Evolutionary conservation across 2,329 filamentous ascomycete genomes (phyloP).

Genomic region (Xylariaceae sp.): DNA sequence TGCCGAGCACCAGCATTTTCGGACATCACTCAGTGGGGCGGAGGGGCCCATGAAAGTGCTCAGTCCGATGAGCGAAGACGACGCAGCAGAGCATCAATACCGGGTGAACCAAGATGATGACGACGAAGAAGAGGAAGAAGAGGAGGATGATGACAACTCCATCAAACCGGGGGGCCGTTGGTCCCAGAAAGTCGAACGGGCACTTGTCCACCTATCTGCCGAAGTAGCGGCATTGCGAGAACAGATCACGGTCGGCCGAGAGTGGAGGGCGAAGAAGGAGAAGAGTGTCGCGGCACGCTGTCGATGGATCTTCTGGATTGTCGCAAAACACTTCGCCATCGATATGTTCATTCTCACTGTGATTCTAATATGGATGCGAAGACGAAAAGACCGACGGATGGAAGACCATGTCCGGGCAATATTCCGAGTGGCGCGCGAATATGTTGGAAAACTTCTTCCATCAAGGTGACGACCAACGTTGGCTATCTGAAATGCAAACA

Average conservation of each 20-base stretch:
- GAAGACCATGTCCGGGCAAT: slow-evolving; percentile 68
- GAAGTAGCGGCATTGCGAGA: slow-evolving; percentile 90
- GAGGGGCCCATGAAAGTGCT: slow-evolving; percentile 62
- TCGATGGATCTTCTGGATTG: slow-evolving; percentile 62
- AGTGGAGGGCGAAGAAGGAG: slow-evolving; percentile 62
- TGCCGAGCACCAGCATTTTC: slow-evolving; percentile 40
- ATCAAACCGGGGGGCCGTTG: slow-evolving; percentile 53
- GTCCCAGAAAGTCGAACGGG: slow-evolving; percentile 76
- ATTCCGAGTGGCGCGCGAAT: slow-evolving; percentile 52
- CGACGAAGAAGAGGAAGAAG: slow-evolving; percentile 36
- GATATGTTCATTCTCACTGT: slow-evolving; percentile 63
- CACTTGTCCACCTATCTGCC: slow-evolving; percentile 81
- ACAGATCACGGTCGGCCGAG: slow-evolving; percentile 72
- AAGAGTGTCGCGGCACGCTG: slow-evolving; percentile 64
- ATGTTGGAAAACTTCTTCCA: slow-evolving; percentile 53
- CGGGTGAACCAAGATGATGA: slow-evolving; percentile 43
- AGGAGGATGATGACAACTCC: slow-evolving; percentile 36
- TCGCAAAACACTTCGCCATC: slow-evolving; percentile 66
- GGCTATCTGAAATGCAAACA: neutral
- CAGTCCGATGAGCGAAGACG: slow-evolving; percentile 79
- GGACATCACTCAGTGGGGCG: slow-evolving; percentile 43
- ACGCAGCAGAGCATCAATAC: slow-evolving; percentile 57
- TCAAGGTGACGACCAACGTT: slow-evolving; percentile 40
- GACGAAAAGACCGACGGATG: slow-evolving; percentile 62
- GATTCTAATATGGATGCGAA: slow-evolving; percentile 66